Percentiles rank a stretch among this genome's conserved stretches.
Evolutionary conservation across 768 basidiomycete species (phyloP).

Genomic region (Asterophora parasitica): DNA sequence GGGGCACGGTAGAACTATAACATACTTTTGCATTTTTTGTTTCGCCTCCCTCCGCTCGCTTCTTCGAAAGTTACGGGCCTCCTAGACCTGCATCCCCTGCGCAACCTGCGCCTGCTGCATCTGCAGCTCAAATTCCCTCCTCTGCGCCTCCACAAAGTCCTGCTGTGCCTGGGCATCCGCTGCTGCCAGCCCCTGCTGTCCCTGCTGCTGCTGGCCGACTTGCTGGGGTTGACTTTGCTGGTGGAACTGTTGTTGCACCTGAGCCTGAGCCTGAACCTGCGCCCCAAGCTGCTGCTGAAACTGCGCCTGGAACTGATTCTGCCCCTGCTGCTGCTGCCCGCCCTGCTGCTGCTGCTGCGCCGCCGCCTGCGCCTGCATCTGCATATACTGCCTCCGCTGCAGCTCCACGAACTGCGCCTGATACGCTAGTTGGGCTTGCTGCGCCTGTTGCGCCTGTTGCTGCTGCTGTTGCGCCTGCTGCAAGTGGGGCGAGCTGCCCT

Average conservation of each 20-base stretch:
- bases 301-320: conserved; percentile 15
- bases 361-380: conserved; percentile 17
- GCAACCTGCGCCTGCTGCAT: conserved; percentile 5
- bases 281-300: conserved; percentile 1
- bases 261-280: too few species aligned
- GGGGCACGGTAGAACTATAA: too few species aligned
- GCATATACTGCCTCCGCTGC: conserved; percentile 26
- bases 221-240: neutral
- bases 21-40: too few species aligned
- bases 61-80: too few species aligned
- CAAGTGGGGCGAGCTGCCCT: conserved; percentile 22
- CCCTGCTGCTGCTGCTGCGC: conserved; percentile 17
- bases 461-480: conserved; percentile 19
- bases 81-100: neutral
- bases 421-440: conserved; percentile 17
- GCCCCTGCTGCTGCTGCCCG: conserved; percentile 12
- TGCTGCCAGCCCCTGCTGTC: neutral
- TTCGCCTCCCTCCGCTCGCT: too few species aligned
- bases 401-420: conserved; percentile 21
- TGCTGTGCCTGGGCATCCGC: conserved; percentile 18
- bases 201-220: neutral
- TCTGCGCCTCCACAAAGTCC: conserved; percentile 20
- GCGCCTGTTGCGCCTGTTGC: conserved; percentile 4
- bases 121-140: conserved; percentile 15
- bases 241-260: conserved; percentile 4